Conservation (phyloP, 441 rosid species). For the Hura crepitans region DNA sequence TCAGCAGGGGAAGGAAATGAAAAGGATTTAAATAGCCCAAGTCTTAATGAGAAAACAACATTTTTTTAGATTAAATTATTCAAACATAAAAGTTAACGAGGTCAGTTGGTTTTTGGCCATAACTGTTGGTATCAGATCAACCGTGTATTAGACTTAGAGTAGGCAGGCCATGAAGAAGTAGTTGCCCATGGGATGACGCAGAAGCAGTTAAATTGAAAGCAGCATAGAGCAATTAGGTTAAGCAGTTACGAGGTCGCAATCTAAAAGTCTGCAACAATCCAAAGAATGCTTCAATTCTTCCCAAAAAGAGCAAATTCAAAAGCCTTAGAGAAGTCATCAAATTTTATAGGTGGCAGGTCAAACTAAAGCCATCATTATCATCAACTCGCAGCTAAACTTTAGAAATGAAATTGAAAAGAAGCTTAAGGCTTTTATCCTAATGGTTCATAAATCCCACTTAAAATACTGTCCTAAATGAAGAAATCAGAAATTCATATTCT, state of each 20-base stretch:
- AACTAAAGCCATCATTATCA: neutral
- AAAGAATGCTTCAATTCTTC: neutral
- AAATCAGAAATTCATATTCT: neutral
- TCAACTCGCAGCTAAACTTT: neutral
- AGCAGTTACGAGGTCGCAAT: neutral
- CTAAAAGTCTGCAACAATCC: neutral
- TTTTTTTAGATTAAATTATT: no score
- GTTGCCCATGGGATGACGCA: no score
- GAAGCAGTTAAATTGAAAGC: no score
- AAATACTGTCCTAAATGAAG: neutral
- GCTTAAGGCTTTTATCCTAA: neutral
- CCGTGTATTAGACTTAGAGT: no score
- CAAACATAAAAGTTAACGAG: no score
- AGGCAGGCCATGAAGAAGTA: no score
- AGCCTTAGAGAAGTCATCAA: neutral
- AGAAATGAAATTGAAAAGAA: neutral
- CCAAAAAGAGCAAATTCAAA: neutral
- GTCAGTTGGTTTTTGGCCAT: no score
- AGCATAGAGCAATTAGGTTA: no score
- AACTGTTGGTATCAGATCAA: no score
- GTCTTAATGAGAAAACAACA: no score
- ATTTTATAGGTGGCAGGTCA: neutral
- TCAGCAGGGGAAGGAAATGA: no score
- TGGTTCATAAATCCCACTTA: neutral
- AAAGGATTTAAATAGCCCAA: no score